Base-by-base conservation (phyloP, 2,329 filamentous ascomycete genomes). In the Phyllosticta capitalensis region DNA sequence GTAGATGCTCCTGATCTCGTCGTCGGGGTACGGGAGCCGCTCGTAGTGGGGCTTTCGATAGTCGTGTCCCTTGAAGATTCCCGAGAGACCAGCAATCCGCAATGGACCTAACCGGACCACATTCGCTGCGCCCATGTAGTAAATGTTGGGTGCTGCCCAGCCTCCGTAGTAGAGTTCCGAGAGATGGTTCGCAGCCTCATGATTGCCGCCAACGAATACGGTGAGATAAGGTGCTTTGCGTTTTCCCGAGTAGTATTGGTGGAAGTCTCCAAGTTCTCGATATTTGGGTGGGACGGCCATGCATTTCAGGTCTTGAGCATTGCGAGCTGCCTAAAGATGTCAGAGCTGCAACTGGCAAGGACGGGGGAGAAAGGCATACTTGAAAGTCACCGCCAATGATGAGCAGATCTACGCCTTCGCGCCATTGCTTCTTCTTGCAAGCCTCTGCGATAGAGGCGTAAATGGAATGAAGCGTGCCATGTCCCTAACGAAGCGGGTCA, bases 381-480 rank as follows among this genome's bases (percentile, higher is more conserved):
- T 96, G 90, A 65, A 99, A 99, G 71, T 99, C 94, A 26, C 94
- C 94, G 59, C 92, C 90, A 67, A 99, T 96, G 68, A 99, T 95
- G 65, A 99, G 76, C 10, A 96, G 75, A 71, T 99, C 94, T 28
- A 97, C 84, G 33, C 82, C 83, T 64, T 88, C 79, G 5, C 38
- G 52, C 92, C 92, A 96, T 22, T 82, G 82, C 66, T 88, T 88
- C 52, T 81, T 77, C 64, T 83, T 78, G 72, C 87, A 89, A 9
- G 90, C 81, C 63, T 83, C 79, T 49, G 81, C 77, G 24, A 95
- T 83, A 0, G 89, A 87, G 0, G 87, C 83, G 72, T 97, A 99
- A 66, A 99, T 97, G 60, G 90, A 88, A 71, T 97, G 83, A 56
- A 99, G 83, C 0, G 87, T 90, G 64, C 94, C 94, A 75, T 99